Evolutionary conservation across 2,329 filamentous ascomycete genomes (phyloP).

Genomic region (Gnomoniopsis smithogilvyi): DNA sequence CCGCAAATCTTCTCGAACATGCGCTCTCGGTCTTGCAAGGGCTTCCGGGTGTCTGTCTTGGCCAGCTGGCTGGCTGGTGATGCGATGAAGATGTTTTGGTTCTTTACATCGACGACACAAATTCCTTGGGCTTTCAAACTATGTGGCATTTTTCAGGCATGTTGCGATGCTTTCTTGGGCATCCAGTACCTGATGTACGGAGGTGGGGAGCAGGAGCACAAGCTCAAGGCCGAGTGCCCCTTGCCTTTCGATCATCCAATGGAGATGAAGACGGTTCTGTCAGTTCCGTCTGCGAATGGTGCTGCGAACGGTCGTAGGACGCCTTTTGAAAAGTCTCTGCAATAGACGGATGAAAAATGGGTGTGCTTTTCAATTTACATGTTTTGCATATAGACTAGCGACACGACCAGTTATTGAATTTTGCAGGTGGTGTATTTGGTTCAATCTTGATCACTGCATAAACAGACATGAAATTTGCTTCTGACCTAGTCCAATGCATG

Average conservation of each 20-base stretch:
- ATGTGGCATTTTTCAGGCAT: conserved; percentile 77
- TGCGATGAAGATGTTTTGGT: conserved; percentile 84
- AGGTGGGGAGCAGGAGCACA: conserved; percentile 37
- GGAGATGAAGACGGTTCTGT: conserved; percentile 19
- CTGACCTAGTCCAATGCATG: background rate
- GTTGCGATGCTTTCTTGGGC: conserved; percentile 71
- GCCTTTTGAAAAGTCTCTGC: conserved; percentile 16
- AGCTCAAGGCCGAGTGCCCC: conserved; percentile 29
- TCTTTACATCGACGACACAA: conserved; percentile 66
- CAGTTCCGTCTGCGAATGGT: background rate
- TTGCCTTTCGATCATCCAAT: background rate
- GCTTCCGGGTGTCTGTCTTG: conserved; percentile 73
- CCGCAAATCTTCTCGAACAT: conserved; percentile 75
- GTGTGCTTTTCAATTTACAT: background rate
- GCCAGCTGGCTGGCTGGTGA: conserved; percentile 78
- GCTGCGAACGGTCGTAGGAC: conserved; percentile 18
- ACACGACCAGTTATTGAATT: background rate
- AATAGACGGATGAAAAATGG: background rate
- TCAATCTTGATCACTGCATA: background rate
- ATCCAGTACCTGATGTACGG: conserved; percentile 73
- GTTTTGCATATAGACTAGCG: background rate
- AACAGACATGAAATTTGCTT: background rate
- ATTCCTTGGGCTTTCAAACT: conserved; percentile 80
- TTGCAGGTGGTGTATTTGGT: background rate
- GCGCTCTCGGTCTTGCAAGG: conserved; percentile 66